Evolutionary conservation across 2,329 filamentous ascomycete genomes (phyloP), one percentile per base, ranked within the genome.

Genomic region (Didymellaceae sp.): DNA sequence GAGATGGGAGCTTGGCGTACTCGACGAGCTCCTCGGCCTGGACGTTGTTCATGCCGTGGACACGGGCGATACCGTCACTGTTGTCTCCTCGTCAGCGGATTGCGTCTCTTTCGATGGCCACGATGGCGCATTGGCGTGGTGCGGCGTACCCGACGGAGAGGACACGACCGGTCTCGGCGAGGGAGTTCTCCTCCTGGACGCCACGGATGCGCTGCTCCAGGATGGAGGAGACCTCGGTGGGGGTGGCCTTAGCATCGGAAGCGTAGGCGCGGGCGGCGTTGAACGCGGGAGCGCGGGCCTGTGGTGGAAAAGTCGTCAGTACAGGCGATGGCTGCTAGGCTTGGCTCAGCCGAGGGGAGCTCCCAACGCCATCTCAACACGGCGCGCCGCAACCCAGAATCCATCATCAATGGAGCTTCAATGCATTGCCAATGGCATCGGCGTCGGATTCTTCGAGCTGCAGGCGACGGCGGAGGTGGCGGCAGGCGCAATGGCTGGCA

Each of bases 21-120:
- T 99, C 94, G 77, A 99, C 94, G 78, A 99, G 89, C 86, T 99
- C 94, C 83, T 99, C 94, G 72, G 94, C 93, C 86, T 99, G 94
- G 82, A 99, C 94, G 79, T 99, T 99, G 89, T 86, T 90, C 91
- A 99, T 92, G 77, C 94, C 94, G 81, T 99, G 92, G 71, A 99
- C 93, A 92, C 94, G 93, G 78, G 94, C 94, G 77, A 99, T 99
- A 96, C 94, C 94, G 84, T 99, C 94, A 94, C 94, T 97, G 71
- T 78, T 54, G 45, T 51, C 48, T 58, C 53, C 48, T 58, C 58
- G 67, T 76, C 59, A 76, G 73, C 58, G 55, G 55, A 52, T 39
- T 45, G 50, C 41, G 46, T 57, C 46, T 51, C 52, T 50, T 54
- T 45, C 52, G 60, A 66, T 55, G 58, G 54, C 56, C 58, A 62